Percentiles rank a stretch among this genome's conserved stretches.
Evolutionary conservation across 495 filamentous ascomycete species (phyloP).

Genomic region (Xylaria longipes): DNA sequence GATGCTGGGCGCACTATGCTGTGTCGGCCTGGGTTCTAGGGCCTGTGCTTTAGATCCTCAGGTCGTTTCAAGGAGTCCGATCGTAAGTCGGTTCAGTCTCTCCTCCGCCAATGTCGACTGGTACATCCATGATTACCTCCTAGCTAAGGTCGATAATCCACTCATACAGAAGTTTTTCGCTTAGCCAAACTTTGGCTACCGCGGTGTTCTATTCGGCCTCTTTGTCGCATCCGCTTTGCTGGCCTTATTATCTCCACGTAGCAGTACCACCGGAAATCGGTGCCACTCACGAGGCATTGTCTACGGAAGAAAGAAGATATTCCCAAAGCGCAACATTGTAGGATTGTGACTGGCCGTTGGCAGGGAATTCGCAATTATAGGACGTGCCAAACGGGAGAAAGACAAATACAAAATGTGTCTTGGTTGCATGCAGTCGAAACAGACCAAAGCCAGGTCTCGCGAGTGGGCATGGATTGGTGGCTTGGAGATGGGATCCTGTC

Average conservation of each 20-base stretch:
- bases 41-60: conserved; percentile 1
- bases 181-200: conserved; percentile 9
- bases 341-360: not conserved
- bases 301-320: not conserved
- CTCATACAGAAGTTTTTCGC: not conserved
- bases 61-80: conserved; percentile 20
- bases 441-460: conserved; percentile 21
- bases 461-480: conserved; percentile 12
- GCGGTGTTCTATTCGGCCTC: not conserved
- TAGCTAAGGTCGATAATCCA: conserved; percentile 7
- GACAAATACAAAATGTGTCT: not conserved
- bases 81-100: not conserved
- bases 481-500: conserved; percentile 13
- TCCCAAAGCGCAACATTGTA: not conserved
- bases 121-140: not conserved
- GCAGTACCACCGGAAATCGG: not conserved
- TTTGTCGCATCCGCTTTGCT: not conserved
- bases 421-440: conserved; percentile 21
- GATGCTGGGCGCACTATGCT: not conserved
- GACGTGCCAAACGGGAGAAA: conserved; percentile 5
- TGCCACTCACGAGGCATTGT: conserved; percentile 12
- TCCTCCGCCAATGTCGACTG: not conserved
- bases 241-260: conserved; percentile 13
- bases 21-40: not conserved
- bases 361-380: not conserved